A percentile compares a stretch with the other conserved stretches of the same genome.
Evolutionary conservation across 371 early-diverging fungal genomes (phyloP).

Genomic region (Smittium mucronatum): DNA sequence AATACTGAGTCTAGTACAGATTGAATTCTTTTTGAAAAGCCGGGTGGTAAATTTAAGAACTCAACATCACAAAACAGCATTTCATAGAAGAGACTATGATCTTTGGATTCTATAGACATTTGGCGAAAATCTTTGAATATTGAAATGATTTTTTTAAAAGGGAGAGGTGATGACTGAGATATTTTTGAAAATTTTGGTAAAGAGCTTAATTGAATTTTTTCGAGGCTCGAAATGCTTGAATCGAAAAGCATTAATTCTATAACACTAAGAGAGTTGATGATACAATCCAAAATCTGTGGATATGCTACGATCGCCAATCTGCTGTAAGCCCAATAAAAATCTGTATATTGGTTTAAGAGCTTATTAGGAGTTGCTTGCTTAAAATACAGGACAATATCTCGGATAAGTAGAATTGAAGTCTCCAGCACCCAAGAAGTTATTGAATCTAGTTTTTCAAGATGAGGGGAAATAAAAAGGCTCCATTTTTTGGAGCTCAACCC

Average conservation of each 20-base stretch:
- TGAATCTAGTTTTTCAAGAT: background rate
- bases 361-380: background rate
- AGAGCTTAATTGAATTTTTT: background rate
- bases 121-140: background rate
- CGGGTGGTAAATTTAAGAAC: background rate
- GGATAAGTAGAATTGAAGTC: background rate
- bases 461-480: background rate
- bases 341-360: background rate
- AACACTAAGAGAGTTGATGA: background rate
- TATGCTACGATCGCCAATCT: background rate
- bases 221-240: background rate
- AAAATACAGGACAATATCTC: background rate
- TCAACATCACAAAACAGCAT: background rate
- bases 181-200: background rate
- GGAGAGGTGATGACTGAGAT: background rate
- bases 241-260: too few relatives aligned
- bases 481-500: background rate
- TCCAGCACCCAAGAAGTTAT: background rate
- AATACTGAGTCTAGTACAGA: background rate
- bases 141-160: background rate
- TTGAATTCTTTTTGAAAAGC: background rate
- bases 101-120: background rate
- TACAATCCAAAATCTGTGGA: background rate
- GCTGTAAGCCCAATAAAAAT: background rate
- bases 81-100: background rate